Evolutionary conservation across 192 early-diverging fungal genomes (phyloP).

Genomic region (Entomortierella lignicola): DNA sequence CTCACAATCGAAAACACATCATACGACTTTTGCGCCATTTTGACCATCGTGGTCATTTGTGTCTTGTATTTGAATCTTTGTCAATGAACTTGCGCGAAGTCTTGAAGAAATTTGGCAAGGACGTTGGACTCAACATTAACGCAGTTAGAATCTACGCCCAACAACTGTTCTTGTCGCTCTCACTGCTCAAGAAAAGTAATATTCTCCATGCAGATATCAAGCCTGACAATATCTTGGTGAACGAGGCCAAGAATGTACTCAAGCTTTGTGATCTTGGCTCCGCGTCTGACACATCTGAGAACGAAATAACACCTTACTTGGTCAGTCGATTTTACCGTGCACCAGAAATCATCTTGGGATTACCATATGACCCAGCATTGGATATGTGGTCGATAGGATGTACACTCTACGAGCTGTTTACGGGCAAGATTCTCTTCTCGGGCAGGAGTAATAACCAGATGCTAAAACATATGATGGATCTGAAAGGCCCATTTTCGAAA

Average conservation of each 20-base stretch:
- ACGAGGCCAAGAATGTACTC: constrained; percentile 79
- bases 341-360: constrained; percentile 95
- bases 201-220: constrained; percentile 98
- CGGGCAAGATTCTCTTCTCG: constrained; percentile 95
- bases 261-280: constrained; percentile 97
- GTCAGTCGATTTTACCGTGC: constrained; percentile 97
- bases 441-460: constrained; percentile 97
- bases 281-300: constrained; percentile 88
- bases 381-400: constrained; percentile 98
- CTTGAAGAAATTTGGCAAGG: constrained; percentile 94
- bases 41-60: constrained; percentile 90
- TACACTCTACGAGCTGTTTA: constrained; percentile 95
- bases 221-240: constrained; percentile 96
- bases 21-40: constrained; percentile 89
- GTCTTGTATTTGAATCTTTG: constrained; percentile 94
- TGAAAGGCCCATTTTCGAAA: constrained; percentile 88
- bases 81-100: constrained; percentile 94
- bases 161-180: constrained; percentile 89
- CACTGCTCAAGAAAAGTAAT: constrained; percentile 82
- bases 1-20: constrained; percentile 88
- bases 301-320: constrained; percentile 96
- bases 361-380: constrained; percentile 87
- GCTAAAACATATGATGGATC: constrained; percentile 93
- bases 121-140: constrained; percentile 92
- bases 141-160: constrained; percentile 93